phyloP scores from a whole-genome alignment of 768 basidiomycete species.

The Macrolepiota fuliginosa region DNA sequence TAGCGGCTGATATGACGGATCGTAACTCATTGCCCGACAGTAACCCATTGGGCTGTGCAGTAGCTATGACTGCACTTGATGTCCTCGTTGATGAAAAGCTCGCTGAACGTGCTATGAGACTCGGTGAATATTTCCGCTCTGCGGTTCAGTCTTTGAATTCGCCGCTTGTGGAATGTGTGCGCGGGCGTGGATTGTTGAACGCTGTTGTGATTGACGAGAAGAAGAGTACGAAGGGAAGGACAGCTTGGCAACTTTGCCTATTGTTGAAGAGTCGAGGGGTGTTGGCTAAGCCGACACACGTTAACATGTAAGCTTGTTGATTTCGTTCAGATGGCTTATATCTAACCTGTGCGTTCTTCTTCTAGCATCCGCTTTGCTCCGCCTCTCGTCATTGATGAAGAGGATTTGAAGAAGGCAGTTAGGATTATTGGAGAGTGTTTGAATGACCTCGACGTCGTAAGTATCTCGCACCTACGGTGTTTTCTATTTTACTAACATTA shows the following conservation, averaged over 20 bases:
- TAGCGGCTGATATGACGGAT: neutral
- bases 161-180: conserved; percentile 74
- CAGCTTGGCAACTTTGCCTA: conserved; percentile 96
- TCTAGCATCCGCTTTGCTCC: conserved; percentile 93
- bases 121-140: conserved; percentile 81
- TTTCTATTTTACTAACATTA: neutral
- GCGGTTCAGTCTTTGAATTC: conserved; percentile 57
- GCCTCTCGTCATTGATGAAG: conserved; percentile 91
- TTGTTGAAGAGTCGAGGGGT: conserved; percentile 89
- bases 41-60: conserved; percentile 95
- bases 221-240: conserved; percentile 70
- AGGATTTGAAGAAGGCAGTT: conserved; percentile 74
- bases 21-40: conserved; percentile 31
- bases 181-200: conserved; percentile 88
- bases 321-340: conserved; percentile 1
- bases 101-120: conserved; percentile 68
- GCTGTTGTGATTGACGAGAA: conserved; percentile 91
- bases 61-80: conserved; percentile 86
- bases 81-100: conserved; percentile 91
- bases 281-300: conserved; percentile 94
- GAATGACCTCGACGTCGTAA: conserved; percentile 75
- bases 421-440: conserved; percentile 75
- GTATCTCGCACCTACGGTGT: conserved; percentile 14
- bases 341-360: neutral
- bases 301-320: conserved; percentile 74